phyloP scores from a whole-genome alignment of 805 yeast genomes.

The Danielia reshetovae region DNA sequence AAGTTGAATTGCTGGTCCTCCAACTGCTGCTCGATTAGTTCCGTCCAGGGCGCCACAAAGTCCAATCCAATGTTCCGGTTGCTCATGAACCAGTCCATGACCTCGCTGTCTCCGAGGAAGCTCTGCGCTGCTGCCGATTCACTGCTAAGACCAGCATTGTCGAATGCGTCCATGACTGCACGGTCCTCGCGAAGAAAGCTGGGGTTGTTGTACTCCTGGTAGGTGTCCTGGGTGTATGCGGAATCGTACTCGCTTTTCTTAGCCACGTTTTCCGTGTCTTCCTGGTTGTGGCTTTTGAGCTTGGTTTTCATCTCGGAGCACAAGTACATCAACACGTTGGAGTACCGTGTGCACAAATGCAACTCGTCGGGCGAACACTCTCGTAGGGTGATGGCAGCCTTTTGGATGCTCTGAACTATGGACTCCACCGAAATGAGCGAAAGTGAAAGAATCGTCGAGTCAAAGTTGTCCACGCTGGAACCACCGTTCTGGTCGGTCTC shows the following conservation, averaged over 20 bases:
- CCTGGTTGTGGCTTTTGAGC: slow-evolving; percentile 17
- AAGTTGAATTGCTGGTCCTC: slow-evolving; percentile 29
- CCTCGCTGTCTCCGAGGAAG: slow-evolving; percentile 39
- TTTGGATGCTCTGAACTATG: slow-evolving; percentile 60
- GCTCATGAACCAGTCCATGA: slow-evolving; percentile 42
- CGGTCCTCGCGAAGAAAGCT: no score
- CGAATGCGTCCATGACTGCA: slow-evolving; percentile 8
- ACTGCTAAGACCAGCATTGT: slow-evolving; percentile 10
- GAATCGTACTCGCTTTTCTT: not conserved
- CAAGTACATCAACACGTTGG: slow-evolving; percentile 69
- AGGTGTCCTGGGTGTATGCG: slow-evolving; percentile 1
- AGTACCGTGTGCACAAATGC: slow-evolving; percentile 76
- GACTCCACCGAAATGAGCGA: slow-evolving; percentile 70
- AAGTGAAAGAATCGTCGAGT: slow-evolving; percentile 50
- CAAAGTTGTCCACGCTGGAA: slow-evolving; percentile 27
- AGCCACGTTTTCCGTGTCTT: not conserved
- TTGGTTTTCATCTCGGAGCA: slow-evolving; percentile 68
- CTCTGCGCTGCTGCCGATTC: no score
- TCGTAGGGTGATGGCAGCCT: slow-evolving; percentile 66
- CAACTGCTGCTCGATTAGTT: slow-evolving; percentile 68
- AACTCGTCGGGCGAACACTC: slow-evolving; percentile 89
- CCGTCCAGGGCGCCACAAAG: slow-evolving; percentile 72
- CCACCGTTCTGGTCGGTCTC: slow-evolving; percentile 17
- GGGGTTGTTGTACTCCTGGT: not conserved
- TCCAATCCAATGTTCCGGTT: slow-evolving; percentile 39